A percentile compares a stretch with the other conserved stretches of the same genome.
Evolutionary conservation across 441 rosid genomes (phyloP).

Genomic region (Francoa sonchifolia): DNA sequence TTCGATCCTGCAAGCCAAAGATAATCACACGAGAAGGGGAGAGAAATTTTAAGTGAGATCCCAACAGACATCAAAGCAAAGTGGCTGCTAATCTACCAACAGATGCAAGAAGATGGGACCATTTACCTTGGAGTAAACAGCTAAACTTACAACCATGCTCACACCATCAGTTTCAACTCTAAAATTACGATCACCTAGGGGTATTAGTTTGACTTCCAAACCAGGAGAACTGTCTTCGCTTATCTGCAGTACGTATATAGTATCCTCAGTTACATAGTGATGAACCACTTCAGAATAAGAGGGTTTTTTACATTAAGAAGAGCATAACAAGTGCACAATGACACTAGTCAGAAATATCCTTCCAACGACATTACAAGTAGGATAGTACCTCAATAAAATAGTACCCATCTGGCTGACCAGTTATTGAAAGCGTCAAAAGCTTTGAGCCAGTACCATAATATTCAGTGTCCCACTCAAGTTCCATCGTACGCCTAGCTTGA

Average conservation of each 20-base stretch:
- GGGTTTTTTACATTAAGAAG: too few species aligned
- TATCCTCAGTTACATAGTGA: conserved; percentile 5
- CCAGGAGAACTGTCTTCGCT: conserved; percentile 32
- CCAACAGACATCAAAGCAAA: too few species aligned
- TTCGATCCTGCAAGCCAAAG: conserved; percentile 38
- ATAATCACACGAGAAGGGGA: too few species aligned
- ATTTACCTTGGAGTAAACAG: conserved; percentile 47
- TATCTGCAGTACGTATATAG: conserved; percentile 25
- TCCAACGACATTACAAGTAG: conserved; percentile 13
- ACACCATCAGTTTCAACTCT: conserved; percentile 56
- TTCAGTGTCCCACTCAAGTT: conserved; percentile 70
- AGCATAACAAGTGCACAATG: too few species aligned
- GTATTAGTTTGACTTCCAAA: conserved; percentile 43
- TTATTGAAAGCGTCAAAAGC: conserved; percentile 28
- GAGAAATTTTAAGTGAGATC: neutral
- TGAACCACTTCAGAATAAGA: too few species aligned
- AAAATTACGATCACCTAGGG: conserved; percentile 32
- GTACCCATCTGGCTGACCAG: conserved; percentile 45
- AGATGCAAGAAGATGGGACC: neutral
- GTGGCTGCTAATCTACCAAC: too few species aligned
- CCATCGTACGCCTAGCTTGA: conserved; percentile 39
- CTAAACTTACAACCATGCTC: conserved; percentile 44
- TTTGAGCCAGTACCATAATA: conserved; percentile 32
- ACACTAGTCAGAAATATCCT: too few species aligned
- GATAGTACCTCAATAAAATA: conserved; percentile 56